A percentile compares a stretch with the other conserved stretches of the same genome.
phyloP scores from a whole-genome alignment of 345 rosid species.

The Citrus maxima region DNA sequence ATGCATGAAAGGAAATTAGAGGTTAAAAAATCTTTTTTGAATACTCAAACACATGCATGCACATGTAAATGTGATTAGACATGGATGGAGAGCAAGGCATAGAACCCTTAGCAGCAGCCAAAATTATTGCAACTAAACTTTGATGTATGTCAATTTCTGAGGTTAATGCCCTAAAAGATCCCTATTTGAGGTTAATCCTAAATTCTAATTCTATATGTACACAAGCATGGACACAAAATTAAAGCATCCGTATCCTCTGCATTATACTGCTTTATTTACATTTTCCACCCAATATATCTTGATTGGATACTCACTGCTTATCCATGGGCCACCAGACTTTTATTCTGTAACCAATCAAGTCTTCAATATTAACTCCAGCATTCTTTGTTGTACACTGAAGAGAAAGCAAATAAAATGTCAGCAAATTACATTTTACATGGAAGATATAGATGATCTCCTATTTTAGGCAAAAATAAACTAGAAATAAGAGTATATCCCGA shows the following conservation, averaged over 20 bases:
- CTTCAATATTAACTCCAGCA: constrained; percentile 50
- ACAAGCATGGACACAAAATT: background rate
- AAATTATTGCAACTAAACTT: background rate
- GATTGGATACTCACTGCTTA: constrained; percentile 60
- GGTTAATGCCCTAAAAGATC: background rate
- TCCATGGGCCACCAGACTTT: constrained; percentile 99
- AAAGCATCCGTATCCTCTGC: background rate
- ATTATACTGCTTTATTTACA: background rate
- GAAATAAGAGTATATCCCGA: background rate
- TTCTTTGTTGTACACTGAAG: constrained; percentile 66
- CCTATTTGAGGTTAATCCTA: background rate
- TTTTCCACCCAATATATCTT: background rate
- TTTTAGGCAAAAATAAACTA: background rate
- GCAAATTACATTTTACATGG: constrained; percentile 1
- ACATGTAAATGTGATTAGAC: background rate
- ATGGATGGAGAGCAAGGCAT: background rate
- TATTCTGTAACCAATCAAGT: constrained; percentile 77
- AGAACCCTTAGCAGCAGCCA: background rate
- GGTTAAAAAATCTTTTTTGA: background rate
- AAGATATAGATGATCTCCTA: background rate
- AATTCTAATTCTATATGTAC: background rate
- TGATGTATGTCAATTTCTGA: background rate
- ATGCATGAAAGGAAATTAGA: background rate
- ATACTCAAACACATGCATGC: background rate
- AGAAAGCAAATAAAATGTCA: constrained; percentile 20